Evolutionary conservation across 2,329 filamentous ascomycete species (phyloP).

Genomic region (Calonectria montana): DNA sequence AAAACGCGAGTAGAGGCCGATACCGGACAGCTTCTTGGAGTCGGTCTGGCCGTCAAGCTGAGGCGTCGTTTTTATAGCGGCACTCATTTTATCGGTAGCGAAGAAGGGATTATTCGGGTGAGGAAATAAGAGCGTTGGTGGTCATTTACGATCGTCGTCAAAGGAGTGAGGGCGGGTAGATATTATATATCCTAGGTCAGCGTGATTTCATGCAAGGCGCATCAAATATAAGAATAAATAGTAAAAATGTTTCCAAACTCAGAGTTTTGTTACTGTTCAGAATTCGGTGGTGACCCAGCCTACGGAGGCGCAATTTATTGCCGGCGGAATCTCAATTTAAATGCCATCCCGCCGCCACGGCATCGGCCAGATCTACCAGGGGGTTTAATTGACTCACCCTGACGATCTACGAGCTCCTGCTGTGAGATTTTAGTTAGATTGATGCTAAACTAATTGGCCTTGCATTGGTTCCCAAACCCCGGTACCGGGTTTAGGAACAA

Average conservation of each 20-base stretch:
- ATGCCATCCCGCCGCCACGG: neutral
- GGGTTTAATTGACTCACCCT: neutral
- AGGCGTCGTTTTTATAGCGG: neutral
- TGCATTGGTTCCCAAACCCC: neutral
- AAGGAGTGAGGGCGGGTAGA: no score
- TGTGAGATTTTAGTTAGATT: neutral
- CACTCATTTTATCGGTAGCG: neutral
- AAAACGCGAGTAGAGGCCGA: neutral
- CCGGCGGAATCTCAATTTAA: neutral
- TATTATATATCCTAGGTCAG: neutral
- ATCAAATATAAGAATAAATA: neutral
- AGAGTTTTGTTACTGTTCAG: neutral
- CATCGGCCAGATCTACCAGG: neutral
- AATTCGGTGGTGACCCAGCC: neutral
- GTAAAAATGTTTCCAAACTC: neutral
- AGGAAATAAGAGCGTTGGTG: no score
- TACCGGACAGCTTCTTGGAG: neutral
- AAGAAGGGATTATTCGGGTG: neutral
- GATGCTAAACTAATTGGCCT: neutral
- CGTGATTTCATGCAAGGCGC: neutral
- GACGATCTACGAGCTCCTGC: neutral
- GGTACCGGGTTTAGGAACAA: neutral
- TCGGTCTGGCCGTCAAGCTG: neutral
- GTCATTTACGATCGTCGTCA: no score
- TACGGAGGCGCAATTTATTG: neutral